Conservation (phyloP, 495 filamentous ascomycete genomes). For the Lindgomyces ingoldianus region DNA sequence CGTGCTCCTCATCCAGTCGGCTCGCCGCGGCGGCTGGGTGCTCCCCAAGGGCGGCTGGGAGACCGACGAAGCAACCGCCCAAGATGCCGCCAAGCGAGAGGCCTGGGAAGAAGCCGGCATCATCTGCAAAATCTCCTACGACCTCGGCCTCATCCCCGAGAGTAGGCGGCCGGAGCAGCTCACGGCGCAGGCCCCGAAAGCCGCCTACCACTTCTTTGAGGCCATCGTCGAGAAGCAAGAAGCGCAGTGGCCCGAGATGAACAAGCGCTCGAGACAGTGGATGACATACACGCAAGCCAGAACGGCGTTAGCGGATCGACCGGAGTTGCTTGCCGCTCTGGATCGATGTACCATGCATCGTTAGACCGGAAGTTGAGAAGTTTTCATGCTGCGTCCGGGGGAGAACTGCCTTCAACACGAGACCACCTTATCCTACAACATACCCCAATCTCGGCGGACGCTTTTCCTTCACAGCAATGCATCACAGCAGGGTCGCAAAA, state of each 20-base stretch:
- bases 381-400: constrained; percentile 3
- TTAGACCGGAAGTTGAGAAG: constrained; percentile 6
- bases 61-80: constrained; percentile 74
- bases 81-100: constrained; percentile 74
- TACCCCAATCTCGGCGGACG: neutral
- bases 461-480: constrained; percentile 26
- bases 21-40: constrained; percentile 86
- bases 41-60: constrained; percentile 98
- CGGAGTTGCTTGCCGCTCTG: constrained; percentile 85
- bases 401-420: neutral
- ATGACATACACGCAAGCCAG: constrained; percentile 80
- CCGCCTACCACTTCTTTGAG: constrained; percentile 87
- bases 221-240: constrained; percentile 80
- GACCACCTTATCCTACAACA: neutral
- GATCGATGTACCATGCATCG: constrained; percentile 71
- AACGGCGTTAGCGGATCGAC: constrained; percentile 70
- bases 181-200: constrained; percentile 67
- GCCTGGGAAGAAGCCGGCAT: constrained; percentile 99
- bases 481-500: constrained; percentile 23
- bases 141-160: constrained; percentile 85
- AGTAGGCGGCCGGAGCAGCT: constrained; percentile 61
- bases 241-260: constrained; percentile 86
- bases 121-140: constrained; percentile 72
- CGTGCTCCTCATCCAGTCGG: constrained; percentile 92
- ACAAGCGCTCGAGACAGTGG: constrained; percentile 89